These are phyloP conservation scores for Lonicera japonica DNA, from an alignment of 129 eudicot genomes.

Conservation along the genomic window DNA sequence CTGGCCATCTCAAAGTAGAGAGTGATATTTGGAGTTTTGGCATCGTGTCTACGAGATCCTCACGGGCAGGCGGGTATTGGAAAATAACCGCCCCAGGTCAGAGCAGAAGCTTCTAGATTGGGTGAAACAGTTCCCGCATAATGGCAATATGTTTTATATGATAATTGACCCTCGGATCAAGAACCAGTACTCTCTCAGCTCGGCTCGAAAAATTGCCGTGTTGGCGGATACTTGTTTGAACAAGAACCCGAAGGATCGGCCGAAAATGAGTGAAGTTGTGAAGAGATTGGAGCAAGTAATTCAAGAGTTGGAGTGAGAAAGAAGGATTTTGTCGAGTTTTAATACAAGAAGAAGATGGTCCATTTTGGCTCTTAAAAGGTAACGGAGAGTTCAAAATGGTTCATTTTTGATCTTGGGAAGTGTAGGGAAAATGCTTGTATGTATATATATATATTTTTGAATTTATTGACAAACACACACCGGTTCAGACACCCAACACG, in stretches of 20 bases:
- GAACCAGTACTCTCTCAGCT: slow-evolving; percentile 38
- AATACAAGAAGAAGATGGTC: too few species aligned
- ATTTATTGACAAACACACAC: too few species aligned
- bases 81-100: slow-evolving; percentile 39
- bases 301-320: slow-evolving; percentile 36
- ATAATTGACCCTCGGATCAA: slow-evolving; percentile 62
- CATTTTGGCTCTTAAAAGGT: too few species aligned
- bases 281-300: slow-evolving; percentile 46
- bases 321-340: not conserved
- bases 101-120: slow-evolving; percentile 81
- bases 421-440: too few species aligned
- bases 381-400: too few species aligned
- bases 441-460: too few species aligned
- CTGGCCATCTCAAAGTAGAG: slow-evolving; percentile 59
- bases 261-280: slow-evolving; percentile 51
- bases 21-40: slow-evolving; percentile 85
- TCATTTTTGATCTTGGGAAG: too few species aligned
- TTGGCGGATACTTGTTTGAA: slow-evolving; percentile 57
- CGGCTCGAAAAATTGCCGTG: slow-evolving; percentile 55
- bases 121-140: slow-evolving; percentile 73
- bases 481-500: too few species aligned
- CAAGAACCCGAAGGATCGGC: slow-evolving; percentile 54
- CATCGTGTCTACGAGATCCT: slow-evolving; percentile 69
- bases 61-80: slow-evolving; percentile 57
- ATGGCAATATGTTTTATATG: slow-evolving; percentile 54